Percentiles rank a stretch among this genome's conserved stretches.
Evolutionary conservation across 495 filamentous ascomycete genomes (phyloP).

Genomic region (Neurospora sp.): DNA sequence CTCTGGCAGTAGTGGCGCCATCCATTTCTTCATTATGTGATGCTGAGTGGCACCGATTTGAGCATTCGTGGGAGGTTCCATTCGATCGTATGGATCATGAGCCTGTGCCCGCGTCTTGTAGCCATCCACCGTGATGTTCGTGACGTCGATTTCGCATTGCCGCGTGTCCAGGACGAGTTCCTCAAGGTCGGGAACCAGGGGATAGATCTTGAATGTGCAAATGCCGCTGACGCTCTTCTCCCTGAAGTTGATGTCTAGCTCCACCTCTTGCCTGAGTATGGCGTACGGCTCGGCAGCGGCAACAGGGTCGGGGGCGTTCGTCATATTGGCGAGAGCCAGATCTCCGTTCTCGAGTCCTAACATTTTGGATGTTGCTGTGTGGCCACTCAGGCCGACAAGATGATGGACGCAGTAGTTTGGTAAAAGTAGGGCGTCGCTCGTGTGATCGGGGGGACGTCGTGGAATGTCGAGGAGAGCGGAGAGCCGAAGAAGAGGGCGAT

Average conservation of each 20-base stretch:
- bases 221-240: slow-evolving; percentile 65
- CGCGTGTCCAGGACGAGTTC: slow-evolving; percentile 75
- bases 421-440: not conserved
- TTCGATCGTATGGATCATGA: slow-evolving; percentile 59
- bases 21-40: slow-evolving; percentile 55
- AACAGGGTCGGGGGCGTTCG: slow-evolving; percentile 1
- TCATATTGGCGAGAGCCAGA: not conserved
- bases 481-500: not conserved
- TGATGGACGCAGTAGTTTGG: not conserved
- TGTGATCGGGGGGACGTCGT: not conserved
- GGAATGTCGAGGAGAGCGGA: not conserved
- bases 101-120: slow-evolving; percentile 53
- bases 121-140: slow-evolving; percentile 59
- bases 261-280: slow-evolving; percentile 72
- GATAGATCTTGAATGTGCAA: slow-evolving; percentile 70
- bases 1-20: slow-evolving; percentile 52
- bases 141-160: slow-evolving; percentile 62
- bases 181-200: slow-evolving; percentile 52
- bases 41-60: slow-evolving; percentile 63
- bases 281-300: slow-evolving; percentile 24
- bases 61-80: slow-evolving; percentile 49
- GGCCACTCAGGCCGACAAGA: not conserved
- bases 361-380: not conserved
- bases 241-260: slow-evolving; percentile 78
- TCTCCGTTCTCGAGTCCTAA: not conserved